Conservation (phyloP, 306 rosid genomes). For the Ceratonia siliqua region DNA sequence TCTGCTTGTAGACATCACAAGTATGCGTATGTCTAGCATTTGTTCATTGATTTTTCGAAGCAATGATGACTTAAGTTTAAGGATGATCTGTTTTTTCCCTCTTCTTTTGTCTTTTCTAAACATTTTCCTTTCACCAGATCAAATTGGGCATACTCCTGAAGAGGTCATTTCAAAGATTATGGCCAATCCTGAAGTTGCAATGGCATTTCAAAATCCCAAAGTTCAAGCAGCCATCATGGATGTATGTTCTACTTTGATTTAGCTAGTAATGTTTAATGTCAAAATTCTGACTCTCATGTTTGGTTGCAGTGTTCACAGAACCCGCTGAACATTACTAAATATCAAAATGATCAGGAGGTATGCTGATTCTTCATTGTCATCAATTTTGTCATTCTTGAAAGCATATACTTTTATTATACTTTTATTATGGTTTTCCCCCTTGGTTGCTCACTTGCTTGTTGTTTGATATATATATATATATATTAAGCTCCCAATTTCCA, state of each 20-base stretch:
- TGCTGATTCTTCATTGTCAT: slow-evolving; percentile 15
- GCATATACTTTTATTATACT: not conserved
- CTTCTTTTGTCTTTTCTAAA: slow-evolving; percentile 21
- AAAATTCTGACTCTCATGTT: slow-evolving; percentile 35
- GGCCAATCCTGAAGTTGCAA: slow-evolving; percentile 93
- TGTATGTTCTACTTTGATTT: slow-evolving; percentile 54
- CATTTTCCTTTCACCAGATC: slow-evolving; percentile 59
- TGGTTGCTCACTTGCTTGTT: not conserved
- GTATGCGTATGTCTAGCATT: not conserved
- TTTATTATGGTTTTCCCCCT: not conserved
- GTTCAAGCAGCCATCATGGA: slow-evolving; percentile 99
- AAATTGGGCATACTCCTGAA: slow-evolving; percentile 95
- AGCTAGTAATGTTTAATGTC: not conserved
- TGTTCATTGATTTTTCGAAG: slow-evolving; percentile 16
- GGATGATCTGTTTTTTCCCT: not conserved
- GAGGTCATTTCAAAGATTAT: slow-evolving; percentile 92
- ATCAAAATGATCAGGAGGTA: slow-evolving; percentile 99
- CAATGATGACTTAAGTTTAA: not conserved
- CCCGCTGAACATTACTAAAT: slow-evolving; percentile 82
- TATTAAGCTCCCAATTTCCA: too few species aligned
- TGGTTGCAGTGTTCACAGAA: slow-evolving; percentile 92
- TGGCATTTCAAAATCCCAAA: slow-evolving; percentile 98
- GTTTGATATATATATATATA: not conserved
- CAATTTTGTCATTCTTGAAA: slow-evolving; percentile 27
- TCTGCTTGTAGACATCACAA: not conserved